Conservation (phyloP, 192 early-diverging fungal genomes). For the Funneliformis geosporum region DNA sequence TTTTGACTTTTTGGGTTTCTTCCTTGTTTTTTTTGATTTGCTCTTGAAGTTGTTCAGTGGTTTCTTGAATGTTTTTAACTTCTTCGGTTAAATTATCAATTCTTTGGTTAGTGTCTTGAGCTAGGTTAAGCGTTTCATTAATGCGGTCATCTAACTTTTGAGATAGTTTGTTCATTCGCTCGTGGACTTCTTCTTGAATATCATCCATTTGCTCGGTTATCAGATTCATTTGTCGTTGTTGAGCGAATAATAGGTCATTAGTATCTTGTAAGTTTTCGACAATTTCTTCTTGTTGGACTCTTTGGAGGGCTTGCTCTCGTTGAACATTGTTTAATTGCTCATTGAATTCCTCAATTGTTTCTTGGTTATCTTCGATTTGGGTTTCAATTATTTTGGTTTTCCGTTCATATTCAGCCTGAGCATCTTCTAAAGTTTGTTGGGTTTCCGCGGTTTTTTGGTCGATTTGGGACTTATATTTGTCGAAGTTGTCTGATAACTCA, state of each 20-base stretch:
- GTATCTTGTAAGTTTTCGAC: slow-evolving; percentile 11
- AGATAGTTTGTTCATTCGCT: neutral
- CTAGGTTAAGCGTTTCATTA: neutral
- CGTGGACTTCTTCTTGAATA: slow-evolving; percentile 27
- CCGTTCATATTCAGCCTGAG: too few species aligned
- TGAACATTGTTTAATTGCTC: neutral
- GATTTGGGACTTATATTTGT: too few species aligned
- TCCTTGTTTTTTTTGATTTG: slow-evolving; percentile 21
- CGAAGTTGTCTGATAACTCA: too few species aligned
- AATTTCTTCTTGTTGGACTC: neutral
- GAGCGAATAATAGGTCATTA: slow-evolving; percentile 1
- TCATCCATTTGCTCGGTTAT: slow-evolving; percentile 19
- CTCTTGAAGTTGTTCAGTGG: neutral
- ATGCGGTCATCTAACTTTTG: neutral
- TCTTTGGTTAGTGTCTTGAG: neutral
- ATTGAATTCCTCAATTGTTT: neutral
- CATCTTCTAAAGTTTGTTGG: too few species aligned
- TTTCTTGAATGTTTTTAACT: neutral
- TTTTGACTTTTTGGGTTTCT: slow-evolving; percentile 17
- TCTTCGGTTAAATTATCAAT: slow-evolving; percentile 20
- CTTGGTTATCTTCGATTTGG: slow-evolving; percentile 18
- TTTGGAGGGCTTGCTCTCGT: slow-evolving; percentile 2
- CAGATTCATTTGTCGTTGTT: slow-evolving; percentile 1
- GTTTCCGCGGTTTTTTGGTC: too few species aligned
- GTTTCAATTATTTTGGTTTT: too few species aligned